Base-by-base conservation (phyloP, 371 early-diverging fungal species). In the Syncephalis plumigaleata region DNA sequence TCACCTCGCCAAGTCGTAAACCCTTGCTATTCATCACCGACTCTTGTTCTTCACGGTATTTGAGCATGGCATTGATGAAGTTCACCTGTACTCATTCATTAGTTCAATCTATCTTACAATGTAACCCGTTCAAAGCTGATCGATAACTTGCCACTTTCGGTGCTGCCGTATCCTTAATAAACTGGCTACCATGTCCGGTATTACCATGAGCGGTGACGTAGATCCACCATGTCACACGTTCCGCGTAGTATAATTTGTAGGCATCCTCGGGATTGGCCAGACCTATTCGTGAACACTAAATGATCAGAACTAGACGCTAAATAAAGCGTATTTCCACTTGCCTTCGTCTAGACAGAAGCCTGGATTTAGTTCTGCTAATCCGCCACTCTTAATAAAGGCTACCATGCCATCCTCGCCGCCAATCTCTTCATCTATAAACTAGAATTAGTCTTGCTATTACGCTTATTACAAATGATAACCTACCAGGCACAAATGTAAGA, bases 291-390 rank as follows among this genome's bases (percentile, higher is more conserved):
- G 11, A 31, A 31, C 31, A 31, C 11, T 31, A 31, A 11, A 31
- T 31, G n/a, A n/a, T n/a, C n/a, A 31, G 31, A 31, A 11, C 31
- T 11, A 11, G 31, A 4, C 11, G 11, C 11, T 31, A 31, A 31
- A 7, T 31, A 4, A 31, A 7, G 4, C 31, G 7, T 31, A 31
- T n/a, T n/a, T n/a, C 31, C 11, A 31, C 24, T 42, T 44, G 24
- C 84, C 87, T 51, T 87, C 88, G 51, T 87, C 88, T 39, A 86
- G 63, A 9, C 73, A 75, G 57, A 86, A 75, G 17, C 74, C 88
- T 17, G 78, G 67, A 42, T 83, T 80, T 23, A 87, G 66, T 8
- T 54, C 55, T 44, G 58, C 57, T 58, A 82, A 87, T 49, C 67
- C 69, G 16, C 60, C 56, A n/a, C 68, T 69, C 45, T 73, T 60